A percentile compares a stretch with the other conserved stretches of the same genome.
Conservation (phyloP, 2,329 filamentous ascomycete genomes). For the Epichloe hybrida region DNA sequence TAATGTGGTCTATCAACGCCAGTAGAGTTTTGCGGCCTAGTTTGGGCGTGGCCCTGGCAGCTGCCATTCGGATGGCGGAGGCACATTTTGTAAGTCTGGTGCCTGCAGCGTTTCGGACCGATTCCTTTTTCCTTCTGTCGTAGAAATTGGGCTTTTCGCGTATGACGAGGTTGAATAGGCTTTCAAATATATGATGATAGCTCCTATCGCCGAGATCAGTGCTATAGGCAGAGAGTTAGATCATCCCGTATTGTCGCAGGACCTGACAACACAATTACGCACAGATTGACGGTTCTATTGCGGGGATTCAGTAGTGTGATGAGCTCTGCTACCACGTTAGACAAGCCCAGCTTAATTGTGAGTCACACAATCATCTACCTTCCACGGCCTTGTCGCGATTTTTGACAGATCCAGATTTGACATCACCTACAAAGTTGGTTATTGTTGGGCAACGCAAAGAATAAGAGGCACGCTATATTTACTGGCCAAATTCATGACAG, state of each 20-base stretch:
- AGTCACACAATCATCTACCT: constrained; percentile 16
- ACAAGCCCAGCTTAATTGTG: not conserved
- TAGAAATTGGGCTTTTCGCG: constrained; percentile 54
- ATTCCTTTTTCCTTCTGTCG: constrained; percentile 34
- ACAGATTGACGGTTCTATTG: constrained; percentile 25
- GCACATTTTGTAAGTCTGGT: constrained; percentile 55
- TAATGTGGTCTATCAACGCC: constrained; percentile 69
- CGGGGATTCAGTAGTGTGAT: constrained; percentile 23
- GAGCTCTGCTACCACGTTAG: constrained; percentile 17
- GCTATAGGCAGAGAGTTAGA: constrained; percentile 9
- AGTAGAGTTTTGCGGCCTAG: constrained; percentile 67
- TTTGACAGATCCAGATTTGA: constrained; percentile 22
- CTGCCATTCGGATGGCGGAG: constrained; percentile 54
- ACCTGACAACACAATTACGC: constrained; percentile 8
- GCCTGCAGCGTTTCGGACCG: constrained; percentile 32
- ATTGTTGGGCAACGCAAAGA: constrained; percentile 5
- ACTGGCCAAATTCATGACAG: constrained; percentile 24
- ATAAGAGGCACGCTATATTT: constrained; percentile 1
- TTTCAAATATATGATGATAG: constrained; percentile 73
- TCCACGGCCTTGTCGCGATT: constrained; percentile 28
- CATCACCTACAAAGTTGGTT: constrained; percentile 15
- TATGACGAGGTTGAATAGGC: constrained; percentile 56
- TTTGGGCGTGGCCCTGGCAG: constrained; percentile 54
- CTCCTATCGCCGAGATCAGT: constrained; percentile 53
- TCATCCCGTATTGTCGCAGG: not conserved